Evolutionary conservation across 2,329 filamentous ascomycete genomes (phyloP).

Genomic region (Cylindrodendrum hubeiense): DNA sequence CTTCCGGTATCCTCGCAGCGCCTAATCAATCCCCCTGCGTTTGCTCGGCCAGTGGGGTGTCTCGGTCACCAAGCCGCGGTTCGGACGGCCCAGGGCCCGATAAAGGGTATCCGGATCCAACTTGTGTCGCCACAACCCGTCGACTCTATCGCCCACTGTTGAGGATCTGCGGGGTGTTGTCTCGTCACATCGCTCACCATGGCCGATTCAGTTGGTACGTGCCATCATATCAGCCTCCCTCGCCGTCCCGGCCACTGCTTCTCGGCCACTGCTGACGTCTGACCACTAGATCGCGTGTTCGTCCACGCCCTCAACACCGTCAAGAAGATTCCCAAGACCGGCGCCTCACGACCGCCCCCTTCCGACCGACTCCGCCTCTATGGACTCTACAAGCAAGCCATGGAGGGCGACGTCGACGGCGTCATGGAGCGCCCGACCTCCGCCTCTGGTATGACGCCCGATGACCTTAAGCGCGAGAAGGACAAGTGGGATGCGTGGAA

Average conservation of each 20-base stretch:
- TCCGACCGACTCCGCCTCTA: constrained; percentile 90
- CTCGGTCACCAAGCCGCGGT: constrained; percentile 46
- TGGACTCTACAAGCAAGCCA: constrained; percentile 98
- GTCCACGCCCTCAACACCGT: constrained; percentile 99
- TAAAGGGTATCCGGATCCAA: constrained; percentile 38
- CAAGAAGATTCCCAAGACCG: constrained; percentile 95
- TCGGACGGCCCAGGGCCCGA: constrained; percentile 44
- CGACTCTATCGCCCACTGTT: constrained; percentile 31
- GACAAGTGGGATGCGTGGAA: constrained; percentile 97
- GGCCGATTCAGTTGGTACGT: constrained; percentile 49
- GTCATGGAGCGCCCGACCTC: constrained; percentile 86
- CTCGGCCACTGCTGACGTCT: constrained; percentile 17
- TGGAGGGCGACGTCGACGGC: constrained; percentile 97
- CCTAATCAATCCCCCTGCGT: constrained; percentile 7
- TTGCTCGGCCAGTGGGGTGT: constrained; percentile 38
- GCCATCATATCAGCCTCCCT: constrained; percentile 7
- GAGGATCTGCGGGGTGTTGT: constrained; percentile 30
- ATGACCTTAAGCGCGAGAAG: constrained; percentile 70
- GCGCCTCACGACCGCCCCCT: constrained; percentile 88
- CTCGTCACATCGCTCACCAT: constrained; percentile 36
- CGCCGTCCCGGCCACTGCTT: constrained; percentile 8
- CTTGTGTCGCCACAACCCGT: constrained; percentile 28
- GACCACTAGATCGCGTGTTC: constrained; percentile 89
- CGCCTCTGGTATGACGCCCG: constrained; percentile 59
- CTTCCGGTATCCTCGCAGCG: constrained; percentile 15